Percentiles rank a stretch among this genome's conserved stretches.
Conservation (phyloP, 331 rosid species). For the Malus hybrid region DNA sequence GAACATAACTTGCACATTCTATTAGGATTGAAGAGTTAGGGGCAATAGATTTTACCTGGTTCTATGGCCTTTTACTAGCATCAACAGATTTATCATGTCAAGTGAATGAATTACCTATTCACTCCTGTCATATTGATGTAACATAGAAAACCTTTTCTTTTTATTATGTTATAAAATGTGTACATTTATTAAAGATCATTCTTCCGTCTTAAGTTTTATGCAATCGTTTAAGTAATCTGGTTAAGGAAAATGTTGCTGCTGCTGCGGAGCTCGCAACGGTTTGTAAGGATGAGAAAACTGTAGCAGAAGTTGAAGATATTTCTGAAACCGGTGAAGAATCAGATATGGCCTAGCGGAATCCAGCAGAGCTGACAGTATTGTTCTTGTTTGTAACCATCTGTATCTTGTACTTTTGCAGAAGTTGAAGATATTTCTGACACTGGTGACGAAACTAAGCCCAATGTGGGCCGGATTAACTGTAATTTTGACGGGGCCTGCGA, state of each 20-base stretch:
- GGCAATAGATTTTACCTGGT: constrained; percentile 2
- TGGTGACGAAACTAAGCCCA: too few species aligned
- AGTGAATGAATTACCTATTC: constrained; percentile 6
- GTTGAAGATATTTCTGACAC: too few species aligned
- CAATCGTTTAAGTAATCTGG: constrained; percentile 25
- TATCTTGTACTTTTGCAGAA: neutral
- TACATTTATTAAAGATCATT: neutral
- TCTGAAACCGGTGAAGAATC: constrained; percentile 71
- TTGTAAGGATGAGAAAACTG: constrained; percentile 54
- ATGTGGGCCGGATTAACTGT: too few species aligned
- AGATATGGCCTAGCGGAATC: constrained; percentile 67
- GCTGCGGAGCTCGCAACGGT: constrained; percentile 50
- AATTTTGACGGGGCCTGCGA: too few species aligned
- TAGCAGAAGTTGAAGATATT: constrained; percentile 65
- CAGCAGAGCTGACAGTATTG: constrained; percentile 26
- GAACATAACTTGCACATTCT: neutral
- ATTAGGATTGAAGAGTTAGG: neutral
- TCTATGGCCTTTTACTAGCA: neutral
- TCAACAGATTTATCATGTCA: neutral
- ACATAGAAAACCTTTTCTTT: neutral
- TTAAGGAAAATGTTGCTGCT: constrained; percentile 80
- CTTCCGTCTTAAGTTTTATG: neutral
- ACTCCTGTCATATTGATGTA: neutral
- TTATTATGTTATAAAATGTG: constrained; percentile 1
- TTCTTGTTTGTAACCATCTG: constrained; percentile 8